Evolutionary conservation across 768 basidiomycete genomes (phyloP).

Genomic region (Mycena kentingensis): DNA sequence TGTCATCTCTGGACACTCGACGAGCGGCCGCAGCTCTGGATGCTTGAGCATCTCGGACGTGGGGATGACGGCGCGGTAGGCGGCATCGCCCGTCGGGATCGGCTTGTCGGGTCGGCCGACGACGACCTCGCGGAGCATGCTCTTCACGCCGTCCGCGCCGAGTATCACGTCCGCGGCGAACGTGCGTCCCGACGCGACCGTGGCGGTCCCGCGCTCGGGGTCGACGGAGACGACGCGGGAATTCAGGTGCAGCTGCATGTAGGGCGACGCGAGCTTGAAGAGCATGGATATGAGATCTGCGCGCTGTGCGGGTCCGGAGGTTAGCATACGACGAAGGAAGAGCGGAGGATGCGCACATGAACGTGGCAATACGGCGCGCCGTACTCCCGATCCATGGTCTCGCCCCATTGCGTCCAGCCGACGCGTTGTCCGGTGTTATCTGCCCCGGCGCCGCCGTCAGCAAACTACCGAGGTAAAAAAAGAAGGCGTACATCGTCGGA

Average conservation of each 20-base stretch:
- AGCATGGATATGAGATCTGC: conserved; percentile 50
- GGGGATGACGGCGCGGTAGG: conserved; percentile 58
- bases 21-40: conserved; percentile 50
- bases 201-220: conserved; percentile 32
- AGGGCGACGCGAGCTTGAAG: conserved; percentile 36
- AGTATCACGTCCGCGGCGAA: conserved; percentile 47
- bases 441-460: no score
- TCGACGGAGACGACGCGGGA: conserved; percentile 37
- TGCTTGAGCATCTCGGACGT: conserved; percentile 48
- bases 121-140: conserved; percentile 47
- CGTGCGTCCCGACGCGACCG: conserved; percentile 45
- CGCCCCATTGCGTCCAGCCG: neutral
- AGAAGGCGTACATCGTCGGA: neutral
- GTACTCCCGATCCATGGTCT: neutral
- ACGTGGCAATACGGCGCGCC: neutral
- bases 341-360: neutral
- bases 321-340: neutral
- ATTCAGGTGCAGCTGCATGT: conserved; percentile 38
- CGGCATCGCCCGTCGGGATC: conserved; percentile 62
- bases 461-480: neutral
- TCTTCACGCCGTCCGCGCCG: conserved; percentile 55
- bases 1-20: conserved; percentile 54
- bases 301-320: conserved; percentile 36
- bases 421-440: neutral
- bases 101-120: conserved; percentile 50